These are phyloP conservation scores for Apophysomyces sp. DNA, from an alignment of 371 early-diverging fungal species.

Conservation along the genomic window DNA sequence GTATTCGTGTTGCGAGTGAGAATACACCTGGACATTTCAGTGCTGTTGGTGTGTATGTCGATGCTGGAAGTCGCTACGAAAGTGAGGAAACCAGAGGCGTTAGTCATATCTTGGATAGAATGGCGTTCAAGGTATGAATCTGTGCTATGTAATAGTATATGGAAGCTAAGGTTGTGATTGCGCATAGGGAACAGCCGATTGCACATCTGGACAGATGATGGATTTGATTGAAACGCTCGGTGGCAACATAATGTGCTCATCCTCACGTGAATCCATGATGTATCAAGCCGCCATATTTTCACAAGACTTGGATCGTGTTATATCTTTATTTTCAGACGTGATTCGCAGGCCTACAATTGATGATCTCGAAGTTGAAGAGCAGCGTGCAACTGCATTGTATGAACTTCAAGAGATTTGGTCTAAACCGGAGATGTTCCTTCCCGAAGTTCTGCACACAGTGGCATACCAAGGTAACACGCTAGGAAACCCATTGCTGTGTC, in stretches of 20 bases:
- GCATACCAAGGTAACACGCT: conserved; percentile 84
- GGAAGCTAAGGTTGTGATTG: neutral
- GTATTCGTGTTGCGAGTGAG: conserved; percentile 82
- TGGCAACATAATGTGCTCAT: conserved; percentile 87
- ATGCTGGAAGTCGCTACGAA: conserved; percentile 90
- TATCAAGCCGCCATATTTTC: conserved; percentile 91
- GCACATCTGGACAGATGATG: conserved; percentile 68
- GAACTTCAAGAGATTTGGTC: conserved; percentile 86
- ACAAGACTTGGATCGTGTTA: conserved; percentile 72
- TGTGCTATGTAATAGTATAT: neutral
- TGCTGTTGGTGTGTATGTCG: conserved; percentile 86
- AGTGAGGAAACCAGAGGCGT: conserved; percentile 67
- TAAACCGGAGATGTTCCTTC: conserved; percentile 83
- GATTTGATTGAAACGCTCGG: conserved; percentile 82
- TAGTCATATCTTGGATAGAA: conserved; percentile 84
- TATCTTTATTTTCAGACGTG: conserved; percentile 80
- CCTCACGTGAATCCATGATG: conserved; percentile 91
- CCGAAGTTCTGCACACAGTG: conserved; percentile 83
- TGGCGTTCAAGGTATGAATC: conserved; percentile 83
- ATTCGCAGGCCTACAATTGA: conserved; percentile 72
- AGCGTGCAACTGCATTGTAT: conserved; percentile 75
- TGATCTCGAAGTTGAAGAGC: conserved; percentile 80
- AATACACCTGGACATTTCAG: conserved; percentile 87
- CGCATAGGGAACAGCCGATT: conserved; percentile 55
- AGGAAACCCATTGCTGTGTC: conserved; percentile 84